Base-by-base conservation (phyloP, 2,329 filamentous ascomycete genomes). In the Bipolaris sorokiniana region DNA sequence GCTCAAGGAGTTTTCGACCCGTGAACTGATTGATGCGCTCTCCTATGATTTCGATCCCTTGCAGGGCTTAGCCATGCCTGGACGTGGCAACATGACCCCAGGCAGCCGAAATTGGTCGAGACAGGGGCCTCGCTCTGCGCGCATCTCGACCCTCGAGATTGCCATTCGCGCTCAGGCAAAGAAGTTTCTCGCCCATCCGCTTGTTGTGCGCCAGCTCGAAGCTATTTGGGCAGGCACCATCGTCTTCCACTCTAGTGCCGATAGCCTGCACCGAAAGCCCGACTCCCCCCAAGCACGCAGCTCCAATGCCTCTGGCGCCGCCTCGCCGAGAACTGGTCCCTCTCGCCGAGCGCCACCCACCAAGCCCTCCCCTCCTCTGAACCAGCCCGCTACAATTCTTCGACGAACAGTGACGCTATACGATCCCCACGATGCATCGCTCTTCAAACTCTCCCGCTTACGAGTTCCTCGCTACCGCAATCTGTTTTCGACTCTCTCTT, bases 141-240 rank as follows among this genome's bases (percentile, higher is more conserved):
- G 94, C 57, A 93, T 94, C 15, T 97, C 93, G 7, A 93, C 93
- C 7, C 85, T 97, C 31, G 94, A 97, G 78, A 88, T 98, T 56
- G 93, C 94, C 59, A 97, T 98, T 69, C 88, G 92, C 65, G 92
- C 93, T 18, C 93, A 93, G 61, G 91, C 94, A 20, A 97, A 98
- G 78, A 89, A 92, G 66, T 96, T 97, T 66, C 82, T 98, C 5
- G 90, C 94, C 7, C 93, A 97, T 71, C 93, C 94, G 0, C 82
- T 97, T 3, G 92, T 97, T 0, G 90, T 97, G 7, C 92, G 96
- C 75, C 93, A 97, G 72, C 82, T 98, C n/a, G 92, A 97, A 76
- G 93, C 92, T 42, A 97, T 98, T 60, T 98, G 94, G 94, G 94
- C 92, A 18, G 94, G 94, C 26, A 94, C 90, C 16, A 95, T 98